Conservation (phyloP, 805 yeast species). For the Alloascoidea hylecoeti region DNA sequence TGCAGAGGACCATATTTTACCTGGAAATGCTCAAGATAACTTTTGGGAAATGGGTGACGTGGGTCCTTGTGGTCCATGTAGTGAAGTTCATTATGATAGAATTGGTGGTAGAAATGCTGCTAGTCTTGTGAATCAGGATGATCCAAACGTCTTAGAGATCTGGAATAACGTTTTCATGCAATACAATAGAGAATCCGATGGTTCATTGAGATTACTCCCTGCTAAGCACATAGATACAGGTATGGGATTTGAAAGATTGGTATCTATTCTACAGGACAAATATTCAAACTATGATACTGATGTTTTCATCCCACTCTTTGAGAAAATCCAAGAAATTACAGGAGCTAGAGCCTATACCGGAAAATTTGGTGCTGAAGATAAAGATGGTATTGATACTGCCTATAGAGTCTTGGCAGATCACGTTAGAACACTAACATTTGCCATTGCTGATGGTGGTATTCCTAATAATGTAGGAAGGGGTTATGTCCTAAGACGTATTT, state of each 20-base stretch:
- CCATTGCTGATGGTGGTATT: slow-evolving; percentile 97
- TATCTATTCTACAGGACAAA: slow-evolving; percentile 83
- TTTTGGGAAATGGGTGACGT: slow-evolving; percentile 99
- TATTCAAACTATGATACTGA: slow-evolving; percentile 95
- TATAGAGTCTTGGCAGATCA: slow-evolving; percentile 98
- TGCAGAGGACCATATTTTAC: slow-evolving; percentile 80
- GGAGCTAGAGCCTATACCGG: slow-evolving; percentile 89
- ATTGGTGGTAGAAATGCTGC: slow-evolving; percentile 98
- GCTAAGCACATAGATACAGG: slow-evolving; percentile 97
- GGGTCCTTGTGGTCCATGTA: slow-evolving; percentile 99
- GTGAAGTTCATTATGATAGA: slow-evolving; percentile 95
- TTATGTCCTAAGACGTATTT: slow-evolving; percentile 89
- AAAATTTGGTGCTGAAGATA: slow-evolving; percentile 82
- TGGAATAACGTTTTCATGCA: slow-evolving; percentile 98
- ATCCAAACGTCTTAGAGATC: slow-evolving; percentile 93
- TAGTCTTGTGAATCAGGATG: slow-evolving; percentile 83
- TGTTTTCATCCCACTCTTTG: slow-evolving; percentile 83
- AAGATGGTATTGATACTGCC: slow-evolving; percentile 93
- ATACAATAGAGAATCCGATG: slow-evolving; percentile 86
- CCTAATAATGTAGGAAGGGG: slow-evolving; percentile 99
- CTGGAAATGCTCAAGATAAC: slow-evolving; percentile 84
- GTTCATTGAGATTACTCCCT: slow-evolving; percentile 69
- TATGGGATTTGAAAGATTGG: slow-evolving; percentile 96
- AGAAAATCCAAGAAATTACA: slow-evolving; percentile 79
- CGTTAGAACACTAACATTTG: slow-evolving; percentile 92